Evolutionary conservation across 306 rosid species (phyloP).

Genomic region (Glycyrrhiza uralensis): DNA sequence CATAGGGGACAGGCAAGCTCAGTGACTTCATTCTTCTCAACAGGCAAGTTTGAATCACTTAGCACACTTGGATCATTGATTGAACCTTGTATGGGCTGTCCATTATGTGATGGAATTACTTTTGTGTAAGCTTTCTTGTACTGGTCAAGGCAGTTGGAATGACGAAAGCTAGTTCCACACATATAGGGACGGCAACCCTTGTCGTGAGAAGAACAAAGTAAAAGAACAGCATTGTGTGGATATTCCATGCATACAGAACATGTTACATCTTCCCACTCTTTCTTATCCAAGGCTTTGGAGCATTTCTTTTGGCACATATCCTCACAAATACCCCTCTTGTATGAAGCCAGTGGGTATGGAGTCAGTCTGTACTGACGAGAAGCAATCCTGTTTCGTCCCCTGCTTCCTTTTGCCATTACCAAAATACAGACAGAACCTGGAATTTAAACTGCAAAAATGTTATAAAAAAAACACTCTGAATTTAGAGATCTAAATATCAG

Average conservation of each 20-base stretch:
- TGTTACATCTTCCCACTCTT: constrained; percentile 82
- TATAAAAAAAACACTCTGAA: constrained; percentile 5
- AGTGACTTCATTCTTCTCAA: constrained; percentile 57
- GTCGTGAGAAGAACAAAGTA: constrained; percentile 93
- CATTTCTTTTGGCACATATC: constrained; percentile 68
- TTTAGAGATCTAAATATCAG: not conserved
- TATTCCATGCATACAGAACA: constrained; percentile 98
- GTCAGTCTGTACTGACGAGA: constrained; percentile 62
- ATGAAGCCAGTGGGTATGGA: constrained; percentile 60
- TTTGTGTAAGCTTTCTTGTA: constrained; percentile 93
- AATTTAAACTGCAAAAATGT: constrained; percentile 11
- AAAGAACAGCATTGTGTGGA: constrained; percentile 98
- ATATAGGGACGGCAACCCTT: constrained; percentile 96
- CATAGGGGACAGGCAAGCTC: constrained; percentile 97
- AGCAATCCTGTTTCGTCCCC: constrained; percentile 67
- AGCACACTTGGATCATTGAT: constrained; percentile 30
- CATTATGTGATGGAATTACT: constrained; percentile 43
- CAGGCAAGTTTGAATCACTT: constrained; percentile 45
- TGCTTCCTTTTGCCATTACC: constrained; percentile 85
- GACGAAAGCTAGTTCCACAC: constrained; percentile 94
- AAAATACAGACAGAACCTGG: constrained; percentile 42
- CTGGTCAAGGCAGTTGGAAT: constrained; percentile 97
- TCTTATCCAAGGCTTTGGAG: constrained; percentile 54
- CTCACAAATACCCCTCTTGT: constrained; percentile 49
- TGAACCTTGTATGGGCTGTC: constrained; percentile 41